A percentile compares a stretch with the other conserved stretches of the same genome.
Conservation (phyloP, 208 protist genomes). For the Wallacemonas sp. region DNA sequence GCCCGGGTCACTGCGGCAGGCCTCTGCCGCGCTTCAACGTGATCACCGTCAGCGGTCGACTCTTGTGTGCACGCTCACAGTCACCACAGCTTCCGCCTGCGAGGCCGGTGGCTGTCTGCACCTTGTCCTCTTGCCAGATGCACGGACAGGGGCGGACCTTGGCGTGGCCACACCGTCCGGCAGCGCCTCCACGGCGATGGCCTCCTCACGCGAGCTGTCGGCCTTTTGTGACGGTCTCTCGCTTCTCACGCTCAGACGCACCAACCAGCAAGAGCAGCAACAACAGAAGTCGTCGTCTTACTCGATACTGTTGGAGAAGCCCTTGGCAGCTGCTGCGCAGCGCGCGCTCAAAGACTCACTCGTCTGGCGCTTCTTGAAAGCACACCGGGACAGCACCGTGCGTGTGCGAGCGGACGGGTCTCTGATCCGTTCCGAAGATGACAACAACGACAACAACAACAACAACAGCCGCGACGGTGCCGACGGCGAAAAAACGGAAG, state of each 20-base stretch:
- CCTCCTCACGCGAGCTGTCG: background rate
- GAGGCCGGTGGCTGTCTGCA: background rate
- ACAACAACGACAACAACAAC: no score
- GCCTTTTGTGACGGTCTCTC: conserved; percentile 2
- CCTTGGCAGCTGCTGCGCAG: conserved; percentile 1
- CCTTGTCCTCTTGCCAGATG: background rate
- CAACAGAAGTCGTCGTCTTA: no score
- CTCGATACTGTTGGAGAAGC: background rate
- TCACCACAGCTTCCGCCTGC: background rate
- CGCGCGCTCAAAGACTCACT: background rate
- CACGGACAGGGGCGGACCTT: background rate
- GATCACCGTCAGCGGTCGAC: background rate
- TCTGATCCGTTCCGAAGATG: no score
- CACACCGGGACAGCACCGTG: background rate
- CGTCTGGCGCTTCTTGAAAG: conserved; percentile 1
- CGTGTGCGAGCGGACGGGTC: no score
- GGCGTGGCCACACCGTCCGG: background rate
- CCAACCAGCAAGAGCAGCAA: background rate
- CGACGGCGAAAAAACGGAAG: no score
- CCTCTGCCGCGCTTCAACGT: conserved; percentile 9
- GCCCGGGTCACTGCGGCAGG: conserved; percentile 14
- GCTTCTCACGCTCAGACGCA: background rate
- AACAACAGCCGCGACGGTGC: no score
- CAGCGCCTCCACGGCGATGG: background rate
- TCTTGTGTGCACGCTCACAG: background rate